Base-by-base conservation (phyloP, 2,329 filamentous ascomycete genomes). In the Ascochyta clinopodiicola region DNA sequence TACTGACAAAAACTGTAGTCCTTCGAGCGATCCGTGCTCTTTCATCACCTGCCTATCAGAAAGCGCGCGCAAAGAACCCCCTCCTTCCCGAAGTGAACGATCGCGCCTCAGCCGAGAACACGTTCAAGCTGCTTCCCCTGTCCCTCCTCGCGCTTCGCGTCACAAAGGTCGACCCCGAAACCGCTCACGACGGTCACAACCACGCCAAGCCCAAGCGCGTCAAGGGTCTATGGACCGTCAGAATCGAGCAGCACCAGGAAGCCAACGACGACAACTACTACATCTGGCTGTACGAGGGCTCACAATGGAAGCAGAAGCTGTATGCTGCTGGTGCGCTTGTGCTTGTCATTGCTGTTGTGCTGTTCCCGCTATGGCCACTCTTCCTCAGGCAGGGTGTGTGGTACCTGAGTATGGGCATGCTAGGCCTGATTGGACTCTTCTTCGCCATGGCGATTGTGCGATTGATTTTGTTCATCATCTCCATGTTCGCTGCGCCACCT, bases 391-490 rank as follows among this genome's bases (percentile, higher is more conserved):
- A 95, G 67, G 95, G 94, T 48, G 95, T 98, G 44, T 99, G 96
- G 90, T 98, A 99, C 77, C 82, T 98, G 37, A 95, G 90, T 76
- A 96, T 96, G 87, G 94, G 89, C 56, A 90, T 96, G 84, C 83
- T 99, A 62, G 89, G 91, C 38, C 81, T 98, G 27, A 85, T 99
- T 40, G 95, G 91, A 51, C 80, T 96, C 44, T 99, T 99, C 86
- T 98, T 99, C 77, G 86, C 87, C 71, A 98, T 99, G 95, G 90
- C 94, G 6, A 96, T 99, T 71, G 92, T 99, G 85, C 88, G 95
- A 57, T 84, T 98, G 52, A 96, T 99, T 58, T 82, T 99, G 25
- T 99, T 99, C 81, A 89, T 91, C 73, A 79, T 96, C 74, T 98
- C 95, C 21, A 92, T 96, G 78, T 96, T 98, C 72, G 82, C 84